A percentile compares a stretch with the other conserved stretches of the same genome.
Evolutionary conservation across 2,329 filamentous ascomycete genomes (phyloP).

Genomic region (Calonectria pteridis): DNA sequence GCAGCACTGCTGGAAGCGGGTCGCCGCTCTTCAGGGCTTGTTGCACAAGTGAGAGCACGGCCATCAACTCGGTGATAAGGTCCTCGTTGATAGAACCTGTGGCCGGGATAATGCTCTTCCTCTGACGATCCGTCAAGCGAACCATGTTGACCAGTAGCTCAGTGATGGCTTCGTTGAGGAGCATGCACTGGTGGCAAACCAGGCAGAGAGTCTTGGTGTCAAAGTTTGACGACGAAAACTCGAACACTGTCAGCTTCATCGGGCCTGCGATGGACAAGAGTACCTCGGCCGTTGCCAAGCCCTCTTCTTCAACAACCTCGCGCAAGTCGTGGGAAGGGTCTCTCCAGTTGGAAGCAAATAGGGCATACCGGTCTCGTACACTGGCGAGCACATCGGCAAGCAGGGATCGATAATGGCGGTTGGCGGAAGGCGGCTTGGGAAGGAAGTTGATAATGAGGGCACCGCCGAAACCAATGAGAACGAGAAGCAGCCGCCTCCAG

Average conservation of each 20-base stretch:
- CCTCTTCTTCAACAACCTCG: constrained; percentile 20
- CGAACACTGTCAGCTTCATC: constrained; percentile 22
- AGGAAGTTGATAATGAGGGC: constrained; percentile 23
- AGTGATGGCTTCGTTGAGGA: constrained; percentile 23
- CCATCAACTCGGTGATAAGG: constrained; percentile 26
- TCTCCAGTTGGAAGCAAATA: constrained; percentile 26
- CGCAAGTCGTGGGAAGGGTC: constrained; percentile 12
- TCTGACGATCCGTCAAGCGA: not conserved
- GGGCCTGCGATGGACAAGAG: constrained; percentile 20
- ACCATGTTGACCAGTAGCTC: constrained; percentile 17
- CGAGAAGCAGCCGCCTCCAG: constrained; percentile 27
- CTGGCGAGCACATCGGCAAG: constrained; percentile 24
- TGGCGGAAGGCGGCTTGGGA: constrained; percentile 27
- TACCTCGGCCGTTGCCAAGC: constrained; percentile 11
- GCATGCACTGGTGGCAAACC: constrained; percentile 21
- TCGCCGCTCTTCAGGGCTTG: constrained; percentile 22
- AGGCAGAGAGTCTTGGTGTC: constrained; percentile 12
- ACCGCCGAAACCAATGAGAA: constrained; percentile 22
- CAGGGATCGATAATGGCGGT: constrained; percentile 22
- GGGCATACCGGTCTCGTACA: constrained; percentile 22
- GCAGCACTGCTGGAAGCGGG: constrained; percentile 25
- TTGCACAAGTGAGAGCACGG: constrained; percentile 20
- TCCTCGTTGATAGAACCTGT: constrained; percentile 7
- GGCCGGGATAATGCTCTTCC: constrained; percentile 7
- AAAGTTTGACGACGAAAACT: constrained; percentile 28